Base-by-base conservation (phyloP, 2,329 filamentous ascomycete genomes). In the Epichloe uncinata region DNA sequence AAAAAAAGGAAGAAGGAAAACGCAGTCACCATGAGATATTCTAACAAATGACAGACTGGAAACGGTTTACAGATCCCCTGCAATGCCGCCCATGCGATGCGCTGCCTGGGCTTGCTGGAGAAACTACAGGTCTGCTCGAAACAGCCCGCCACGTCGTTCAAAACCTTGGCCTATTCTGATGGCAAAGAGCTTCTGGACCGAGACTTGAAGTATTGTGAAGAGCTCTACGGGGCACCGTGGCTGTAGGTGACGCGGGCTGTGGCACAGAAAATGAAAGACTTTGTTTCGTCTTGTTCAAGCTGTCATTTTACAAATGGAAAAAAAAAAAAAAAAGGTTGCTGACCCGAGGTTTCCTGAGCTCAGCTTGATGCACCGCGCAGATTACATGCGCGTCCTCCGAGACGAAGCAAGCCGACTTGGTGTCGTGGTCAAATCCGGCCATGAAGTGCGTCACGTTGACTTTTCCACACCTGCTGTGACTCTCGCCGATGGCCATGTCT, bases 1-100 rank as follows among this genome's bases (percentile, higher is more conserved):
- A 4, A 36, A 26, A 36, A n/a, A n/a, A n/a, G n/a, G 4, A 15
- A 7, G 6, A 6, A 2, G 2, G 2, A 7, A 26, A 7, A 7
- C 2, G 20, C 18, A n/a, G 20, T 11, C 5, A 12, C 15, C 8
- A 15, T 15, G 9, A 6, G 8, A 5, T 11, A 18, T 18, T n/a
- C 30, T 48, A 37, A 44, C 38, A 33, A 15, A 12, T 11, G 38
- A 12, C 41, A 57, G 55, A 47, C 47, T 4, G 54, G 54, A 3
- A 52, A 55, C 16, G 55, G 54, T n/a, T 48, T 57, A 20, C 55
- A 56, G 34, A 38, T 57, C 9, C 53, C 55, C 3, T 53, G 52
- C 12, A 57, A 57, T 34, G 55, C 55, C n/a, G 37, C 47, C 4
- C 50, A 55, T 18, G 45, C 49, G 6, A 50, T 57, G 36, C 51